Evolutionary conservation across 2,329 filamentous ascomycete species (phyloP).

Genomic region (Dendrostoma leiphaemia): DNA sequence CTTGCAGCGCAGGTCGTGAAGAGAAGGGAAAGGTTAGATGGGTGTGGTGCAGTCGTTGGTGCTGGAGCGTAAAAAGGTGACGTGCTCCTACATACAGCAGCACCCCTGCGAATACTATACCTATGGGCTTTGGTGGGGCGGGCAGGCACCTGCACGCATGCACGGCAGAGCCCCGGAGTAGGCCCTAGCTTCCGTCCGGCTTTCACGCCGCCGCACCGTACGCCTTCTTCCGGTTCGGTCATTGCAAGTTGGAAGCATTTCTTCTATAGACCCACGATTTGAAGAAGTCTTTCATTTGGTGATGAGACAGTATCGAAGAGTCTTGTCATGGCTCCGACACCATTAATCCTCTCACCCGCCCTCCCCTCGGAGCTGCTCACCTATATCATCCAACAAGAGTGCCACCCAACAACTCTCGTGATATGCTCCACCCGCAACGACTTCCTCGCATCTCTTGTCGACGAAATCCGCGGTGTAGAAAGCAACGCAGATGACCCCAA

Average conservation of each 20-base stretch:
- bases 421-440: conserved; percentile 64
- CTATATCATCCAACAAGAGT: conserved; percentile 57
- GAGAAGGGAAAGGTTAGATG: not conserved
- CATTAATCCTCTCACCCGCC: conserved; percentile 49
- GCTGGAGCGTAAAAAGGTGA: not conserved
- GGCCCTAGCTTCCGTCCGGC: not conserved
- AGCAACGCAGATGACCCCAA: not conserved
- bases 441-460: conserved; percentile 61
- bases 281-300: no score
- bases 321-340: conserved; percentile 20
- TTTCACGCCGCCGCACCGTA: not conserved
- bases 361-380: conserved; percentile 62
- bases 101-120: no score
- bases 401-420: conserved; percentile 63
- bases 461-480: conserved; percentile 37
- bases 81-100: no score
- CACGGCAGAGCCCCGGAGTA: not conserved
- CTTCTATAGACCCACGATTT: not conserved
- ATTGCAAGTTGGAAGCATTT: not conserved
- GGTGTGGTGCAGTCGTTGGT: not conserved
- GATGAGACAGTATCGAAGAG: not conserved
- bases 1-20: not conserved
- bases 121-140: not conserved
- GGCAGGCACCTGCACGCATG: not conserved
- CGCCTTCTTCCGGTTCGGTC: not conserved